Conservation (phyloP, 1,284 basidiomycete species). For the Moniliophthora roreri region DNA sequence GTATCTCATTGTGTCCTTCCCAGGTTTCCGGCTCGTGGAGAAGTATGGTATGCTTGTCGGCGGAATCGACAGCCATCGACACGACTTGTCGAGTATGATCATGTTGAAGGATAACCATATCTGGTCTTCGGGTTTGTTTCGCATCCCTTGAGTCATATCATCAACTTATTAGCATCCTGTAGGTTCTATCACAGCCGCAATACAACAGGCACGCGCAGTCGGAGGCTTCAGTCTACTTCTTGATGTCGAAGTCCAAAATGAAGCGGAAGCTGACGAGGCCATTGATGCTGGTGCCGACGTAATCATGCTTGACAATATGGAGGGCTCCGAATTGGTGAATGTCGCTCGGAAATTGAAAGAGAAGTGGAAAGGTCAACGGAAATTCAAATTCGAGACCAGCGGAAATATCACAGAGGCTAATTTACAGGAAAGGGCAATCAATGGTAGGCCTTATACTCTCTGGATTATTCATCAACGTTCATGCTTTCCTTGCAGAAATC, state of each 20-base stretch:
- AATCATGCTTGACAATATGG: conserved; percentile 97
- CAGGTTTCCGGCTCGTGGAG: conserved; percentile 93
- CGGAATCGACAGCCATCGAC: conserved; percentile 95
- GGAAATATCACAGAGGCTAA: conserved; percentile 91
- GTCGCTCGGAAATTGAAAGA: conserved; percentile 74
- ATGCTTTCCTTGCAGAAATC: conserved; percentile 61
- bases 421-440: conserved; percentile 70
- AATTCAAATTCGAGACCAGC: conserved; percentile 89
- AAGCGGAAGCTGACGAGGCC: conserved; percentile 92
- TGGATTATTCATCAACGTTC: conserved; percentile 7
- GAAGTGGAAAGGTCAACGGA: conserved; percentile 75
- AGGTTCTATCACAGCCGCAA: conserved; percentile 91
- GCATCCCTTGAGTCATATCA: conserved; percentile 7
- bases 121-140: conserved; percentile 80
- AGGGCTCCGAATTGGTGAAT: conserved; percentile 68
- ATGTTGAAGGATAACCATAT: conserved; percentile 99
- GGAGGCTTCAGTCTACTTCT: conserved; percentile 93
- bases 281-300: conserved; percentile 96
- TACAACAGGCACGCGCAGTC: conserved; percentile 82
- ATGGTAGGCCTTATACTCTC: conserved; percentile 46
- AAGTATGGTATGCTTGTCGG: conserved; percentile 99
- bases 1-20: conserved; percentile 23
- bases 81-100: conserved; percentile 97
- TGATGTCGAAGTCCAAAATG: conserved; percentile 91
- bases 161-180: conserved; percentile 6